Evolutionary conservation across 202 grass and related monocot genomes (phyloP), one percentile per base, ranked within the genome.

Genomic region (Dendrocalamus latiflorus): DNA sequence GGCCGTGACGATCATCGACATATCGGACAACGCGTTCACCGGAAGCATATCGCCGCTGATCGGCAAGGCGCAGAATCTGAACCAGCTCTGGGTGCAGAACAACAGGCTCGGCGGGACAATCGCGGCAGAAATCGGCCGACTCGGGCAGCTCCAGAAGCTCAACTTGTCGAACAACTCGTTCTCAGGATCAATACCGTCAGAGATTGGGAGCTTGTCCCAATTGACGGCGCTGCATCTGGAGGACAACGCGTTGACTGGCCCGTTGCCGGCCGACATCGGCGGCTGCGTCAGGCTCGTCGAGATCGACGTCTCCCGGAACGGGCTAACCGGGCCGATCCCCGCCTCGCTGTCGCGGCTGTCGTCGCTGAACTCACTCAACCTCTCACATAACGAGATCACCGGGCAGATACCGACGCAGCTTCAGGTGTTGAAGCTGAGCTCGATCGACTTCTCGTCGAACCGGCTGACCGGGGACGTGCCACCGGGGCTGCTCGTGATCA

Each of bases 81-180:
- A 84, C 80, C 95, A 95, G 89, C 79, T 98, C 51, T 95, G 77
- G 78, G 36, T 95, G 56, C 90, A 95, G 72, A 98, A 95, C 76
- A 98, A 98, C 65, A 16, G 4, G 0, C 43, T 98, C 36, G 30
- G 25, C 1, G 90, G 92, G 0, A 9, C 42, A 41, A 87, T 98
- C 4, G 89, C 95, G 4, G 24, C 70, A 8, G 92, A 93, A 37
- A 89, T 93, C 20, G 85, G 95, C 37, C 78, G 53, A 71, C 90
- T 95, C 36, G 75, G 38, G 0, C 88, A 93, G 74, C 70, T 98
- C 2, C 92, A 94, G 88, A 91, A 87, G 71, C 82, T 98, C 42
- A 86, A 90, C 83, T 58, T 92, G 6, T 93, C 76, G 6, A 98
- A 98, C 79, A 93, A 98, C 83, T 83, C 82, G 4, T 88, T 98